These are phyloP conservation scores for Alternaria incomplexa DNA, from an alignment of 2,329 filamentous ascomycete genomes.

Conservation along the genomic window DNA sequence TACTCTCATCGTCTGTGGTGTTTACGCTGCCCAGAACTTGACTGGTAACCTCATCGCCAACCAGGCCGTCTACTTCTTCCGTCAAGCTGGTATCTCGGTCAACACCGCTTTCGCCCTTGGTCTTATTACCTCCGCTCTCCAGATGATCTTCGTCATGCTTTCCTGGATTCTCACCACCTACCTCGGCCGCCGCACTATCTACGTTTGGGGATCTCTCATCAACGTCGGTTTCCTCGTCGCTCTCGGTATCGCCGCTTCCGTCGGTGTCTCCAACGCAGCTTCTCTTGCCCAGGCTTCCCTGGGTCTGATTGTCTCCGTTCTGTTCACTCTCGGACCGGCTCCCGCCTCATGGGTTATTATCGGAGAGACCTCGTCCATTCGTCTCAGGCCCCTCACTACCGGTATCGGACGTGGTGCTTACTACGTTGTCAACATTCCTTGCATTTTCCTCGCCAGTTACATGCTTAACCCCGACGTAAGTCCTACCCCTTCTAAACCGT, in stretches of 20 bases:
- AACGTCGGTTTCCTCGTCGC: conserved; percentile 62
- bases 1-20: conserved; percentile 62
- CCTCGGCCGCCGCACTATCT: conserved; percentile 68
- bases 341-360: conserved; percentile 72
- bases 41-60: conserved; percentile 69
- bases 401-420: conserved; percentile 69
- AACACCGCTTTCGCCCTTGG: conserved; percentile 66
- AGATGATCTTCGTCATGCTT: conserved; percentile 67
- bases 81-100: conserved; percentile 63
- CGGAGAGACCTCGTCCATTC: conserved; percentile 69
- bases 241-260: conserved; percentile 66
- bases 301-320: conserved; percentile 69
- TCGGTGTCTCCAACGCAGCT: conserved; percentile 50
- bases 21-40: conserved; percentile 67
- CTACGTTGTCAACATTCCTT: conserved; percentile 70
- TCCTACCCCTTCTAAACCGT: no score
- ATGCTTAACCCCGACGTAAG: conserved; percentile 63
- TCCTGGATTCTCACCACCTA: conserved; percentile 72
- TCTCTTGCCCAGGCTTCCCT: conserved; percentile 65
- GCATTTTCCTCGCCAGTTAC: conserved; percentile 66
- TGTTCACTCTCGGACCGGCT: conserved; percentile 68
- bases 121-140: conserved; percentile 69
- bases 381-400: conserved; percentile 69
- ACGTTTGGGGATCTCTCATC: conserved; percentile 64
- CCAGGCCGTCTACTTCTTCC: conserved; percentile 68